Evolutionary conservation across 345 rosid genomes (phyloP), one percentile per base, ranked within the genome.

Genomic region (Excoecaria agallocha): DNA sequence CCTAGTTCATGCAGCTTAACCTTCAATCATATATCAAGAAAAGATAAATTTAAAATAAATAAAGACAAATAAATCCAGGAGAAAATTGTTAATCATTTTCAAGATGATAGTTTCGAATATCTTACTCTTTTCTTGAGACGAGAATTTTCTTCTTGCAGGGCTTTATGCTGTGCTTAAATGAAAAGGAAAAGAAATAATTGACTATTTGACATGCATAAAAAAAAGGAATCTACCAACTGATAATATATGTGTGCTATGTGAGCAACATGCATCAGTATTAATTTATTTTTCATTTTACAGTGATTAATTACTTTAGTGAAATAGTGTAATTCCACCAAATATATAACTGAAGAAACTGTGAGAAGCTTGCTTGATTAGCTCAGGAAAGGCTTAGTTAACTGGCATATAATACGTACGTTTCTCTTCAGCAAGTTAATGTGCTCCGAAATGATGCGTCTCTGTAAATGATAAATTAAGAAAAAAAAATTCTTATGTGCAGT

Each of bases 101-200:
- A 37, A 37, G 43, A 57, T n/a, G 41, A 24, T 35, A 49, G 15
- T 16, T 56, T 51, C 60, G 46, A 65, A 15, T 56, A 48, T 73
- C 90, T 81, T 71, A 88, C 92, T 76, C 61, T 84, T 73, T 85
- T 84, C 75, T 82, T 84, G 60, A 88, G 86, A 17, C 56, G 76
- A 75, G 56, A 24, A 70, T 81, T 86, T 76, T 86, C 92, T 82
- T 88, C 87, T 76, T 85, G 87, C 55, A 86, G 48, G 58, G 69
- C 80, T 57, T 69, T 78, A 37, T 77, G 84, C 91, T 88, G 88
- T 72, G 4, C 19, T 66, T 38, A 30, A 71, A 81, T 15, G 19
- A 77, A 19, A 46, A 2, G 1, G 8, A 41, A 41, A 41, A 41
- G 0, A 41, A 41, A 41, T 41, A 41, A 41, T 41, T 4, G 45